phyloP scores from a whole-genome alignment of 2,329 filamentous ascomycete species.

The Pyricularia sp. region DNA sequence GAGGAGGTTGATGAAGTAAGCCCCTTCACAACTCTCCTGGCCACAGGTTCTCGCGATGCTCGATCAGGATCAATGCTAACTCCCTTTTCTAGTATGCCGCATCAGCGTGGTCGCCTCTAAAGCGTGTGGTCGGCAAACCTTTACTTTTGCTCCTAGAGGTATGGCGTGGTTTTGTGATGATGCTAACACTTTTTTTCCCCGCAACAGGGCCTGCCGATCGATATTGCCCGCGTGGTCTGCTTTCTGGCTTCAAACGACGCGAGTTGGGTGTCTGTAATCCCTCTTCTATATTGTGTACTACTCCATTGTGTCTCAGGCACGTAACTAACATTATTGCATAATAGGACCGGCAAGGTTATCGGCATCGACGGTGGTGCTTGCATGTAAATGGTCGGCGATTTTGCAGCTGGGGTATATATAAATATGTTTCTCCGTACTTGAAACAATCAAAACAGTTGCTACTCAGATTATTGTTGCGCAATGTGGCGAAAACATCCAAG shows the following conservation, averaged over 20 bases:
- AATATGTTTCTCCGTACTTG: too few species aligned
- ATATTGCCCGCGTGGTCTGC: constrained; percentile 21
- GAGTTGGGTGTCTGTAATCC: too few species aligned
- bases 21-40: constrained; percentile 1
- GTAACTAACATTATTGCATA: not conserved
- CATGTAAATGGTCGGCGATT: not conserved
- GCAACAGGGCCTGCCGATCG: constrained; percentile 18
- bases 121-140: too few species aligned
- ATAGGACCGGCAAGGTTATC: not conserved
- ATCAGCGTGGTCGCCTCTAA: constrained; percentile 22
- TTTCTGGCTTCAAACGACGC: constrained; percentile 21
- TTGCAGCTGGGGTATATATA: too few species aligned
- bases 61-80: not conserved
- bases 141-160: too few species aligned
- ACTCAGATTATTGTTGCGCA: too few species aligned
- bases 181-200: too few species aligned
- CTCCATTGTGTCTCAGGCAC: too few species aligned
- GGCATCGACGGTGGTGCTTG: not conserved
- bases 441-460: too few species aligned
- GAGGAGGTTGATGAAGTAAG: constrained; percentile 15
- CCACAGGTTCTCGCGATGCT: not conserved
- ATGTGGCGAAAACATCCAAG: too few species aligned
- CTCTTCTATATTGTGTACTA: too few species aligned
- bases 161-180: too few species aligned
- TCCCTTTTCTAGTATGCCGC: constrained; percentile 19